Conservation (phyloP, 352 stramenopile species). For the Phytophthora quininea region DNA sequence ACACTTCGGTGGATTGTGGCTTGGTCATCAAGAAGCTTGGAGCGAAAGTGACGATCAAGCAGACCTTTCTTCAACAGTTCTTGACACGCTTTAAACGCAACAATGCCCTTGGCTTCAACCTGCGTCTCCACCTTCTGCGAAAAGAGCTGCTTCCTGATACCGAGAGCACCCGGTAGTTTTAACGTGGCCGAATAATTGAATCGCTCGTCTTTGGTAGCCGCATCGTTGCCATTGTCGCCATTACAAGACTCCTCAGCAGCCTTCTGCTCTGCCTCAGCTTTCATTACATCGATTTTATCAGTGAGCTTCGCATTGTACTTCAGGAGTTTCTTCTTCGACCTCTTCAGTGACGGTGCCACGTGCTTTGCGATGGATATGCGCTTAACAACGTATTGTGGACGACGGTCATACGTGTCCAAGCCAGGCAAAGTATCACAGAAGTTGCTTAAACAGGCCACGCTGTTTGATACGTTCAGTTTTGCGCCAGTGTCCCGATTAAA, state of each 20-base stretch:
- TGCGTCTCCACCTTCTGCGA: conserved; percentile 69
- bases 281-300: conserved; percentile 79
- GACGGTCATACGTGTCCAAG: conserved; percentile 83
- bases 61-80: conserved; percentile 72
- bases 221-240: conserved; percentile 24
- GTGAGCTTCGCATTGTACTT: conserved; percentile 82
- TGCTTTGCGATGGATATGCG: conserved; percentile 54
- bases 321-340: conserved; percentile 73
- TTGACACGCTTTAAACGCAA: conserved; percentile 82
- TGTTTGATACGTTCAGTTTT: conserved; percentile 69
- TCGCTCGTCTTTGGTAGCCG: conserved; percentile 24
- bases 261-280: conserved; percentile 43
- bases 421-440: conserved; percentile 86
- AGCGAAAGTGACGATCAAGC: conserved; percentile 75
- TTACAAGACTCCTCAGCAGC: conserved; percentile 16
- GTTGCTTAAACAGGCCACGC: conserved; percentile 65
- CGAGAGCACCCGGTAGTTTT: conserved; percentile 57
- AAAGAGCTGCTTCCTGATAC: conserved; percentile 67
- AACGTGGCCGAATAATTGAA: conserved; percentile 76
- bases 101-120: conserved; percentile 78
- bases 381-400: conserved; percentile 77
- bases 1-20: conserved; percentile 40
- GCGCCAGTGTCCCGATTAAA: conserved; percentile 71
- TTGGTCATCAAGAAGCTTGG: conserved; percentile 66
- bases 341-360: conserved; percentile 62